Evolutionary conservation across 2,329 filamentous ascomycete genomes (phyloP).

Genomic region (Botrytis hyacinthi): DNA sequence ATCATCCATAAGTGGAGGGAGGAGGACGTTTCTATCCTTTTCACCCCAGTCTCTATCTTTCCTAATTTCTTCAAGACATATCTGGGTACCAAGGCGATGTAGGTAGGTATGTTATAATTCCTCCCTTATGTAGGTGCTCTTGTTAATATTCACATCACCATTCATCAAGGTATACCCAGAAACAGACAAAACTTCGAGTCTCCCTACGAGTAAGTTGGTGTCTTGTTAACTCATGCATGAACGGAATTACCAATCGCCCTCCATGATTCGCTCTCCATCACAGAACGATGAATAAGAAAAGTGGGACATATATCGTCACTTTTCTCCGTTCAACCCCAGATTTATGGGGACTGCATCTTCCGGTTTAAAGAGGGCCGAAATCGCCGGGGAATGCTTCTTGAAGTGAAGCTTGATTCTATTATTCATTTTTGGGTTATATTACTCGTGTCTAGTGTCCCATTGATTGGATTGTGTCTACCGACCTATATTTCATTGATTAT

Average conservation of each 20-base stretch:
- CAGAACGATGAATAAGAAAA: background rate
- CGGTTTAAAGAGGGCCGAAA: slow-evolving; percentile 3
- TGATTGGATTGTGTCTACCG: too few species aligned
- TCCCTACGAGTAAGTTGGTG: background rate
- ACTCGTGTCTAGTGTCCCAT: too few species aligned
- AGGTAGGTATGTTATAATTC: too few species aligned
- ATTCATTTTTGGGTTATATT: background rate
- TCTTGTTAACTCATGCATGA: background rate
- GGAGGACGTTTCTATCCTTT: background rate
- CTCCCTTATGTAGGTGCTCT: background rate
- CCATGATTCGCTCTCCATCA: background rate
- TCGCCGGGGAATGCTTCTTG: background rate
- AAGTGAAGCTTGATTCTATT: background rate
- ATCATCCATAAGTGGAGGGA: background rate
- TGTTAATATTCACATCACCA: background rate
- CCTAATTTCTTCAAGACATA: background rate
- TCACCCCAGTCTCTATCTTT: too few species aligned
- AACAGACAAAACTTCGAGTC: background rate
- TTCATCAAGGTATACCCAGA: background rate
- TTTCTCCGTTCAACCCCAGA: slow-evolving; percentile 9
- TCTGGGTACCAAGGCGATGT: background rate
- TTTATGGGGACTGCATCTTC: background rate
- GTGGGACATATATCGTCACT: background rate
- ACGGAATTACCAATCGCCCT: background rate
- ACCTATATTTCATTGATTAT: background rate